Evolutionary conservation across 2,329 filamentous ascomycete genomes (phyloP), one percentile per base, ranked within the genome.

Genomic region (Claviceps lovelessii): DNA sequence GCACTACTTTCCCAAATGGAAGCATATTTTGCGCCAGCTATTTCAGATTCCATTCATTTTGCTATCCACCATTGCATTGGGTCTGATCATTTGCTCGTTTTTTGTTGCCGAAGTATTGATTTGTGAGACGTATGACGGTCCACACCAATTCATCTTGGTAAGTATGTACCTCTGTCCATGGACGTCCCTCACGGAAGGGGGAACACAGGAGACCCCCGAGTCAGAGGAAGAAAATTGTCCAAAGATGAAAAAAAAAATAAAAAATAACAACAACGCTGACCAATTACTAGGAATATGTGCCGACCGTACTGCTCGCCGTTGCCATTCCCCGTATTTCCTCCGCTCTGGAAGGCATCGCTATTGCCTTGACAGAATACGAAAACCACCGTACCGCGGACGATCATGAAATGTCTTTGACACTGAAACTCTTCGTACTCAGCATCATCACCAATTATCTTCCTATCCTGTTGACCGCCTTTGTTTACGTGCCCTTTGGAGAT

Each of bases 401-500:
- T 23, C 83, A 86, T 62, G 82, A 88, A 57, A 77, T 81, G 57
- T 83, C 85, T 0, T 74, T 86, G 59, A 86, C 84, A 0, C 79
- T 84, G 58, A 90, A 90, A 73, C 78, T 85, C 8, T 89, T 90
- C 56, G 75, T 88, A 39, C 77, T 90, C 64, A 87, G 86, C 72
- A 88, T 89, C 71, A 87, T 90, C 68, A 88, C 85, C 13, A 86
- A 86, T 4, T 90, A 90, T 64, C 74, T 89, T 1, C 85, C 85
- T 0, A 85, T 88, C 49, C 77, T 89, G 58, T 72, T 90, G 7
- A 90, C 85, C 0, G 86, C 86, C 0, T 90, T 90, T 62, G 78
- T 90, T 52, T 90, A 90, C 63, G 83, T 90, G 1, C 86, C 86
- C 0, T 87, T 88, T 58, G 85, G 84, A 33, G 76, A 76, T 48